A percentile compares a stretch with the other conserved stretches of the same genome.
phyloP scores from a whole-genome alignment of 305 asterid genomes.

The Solanum hybrid region DNA sequence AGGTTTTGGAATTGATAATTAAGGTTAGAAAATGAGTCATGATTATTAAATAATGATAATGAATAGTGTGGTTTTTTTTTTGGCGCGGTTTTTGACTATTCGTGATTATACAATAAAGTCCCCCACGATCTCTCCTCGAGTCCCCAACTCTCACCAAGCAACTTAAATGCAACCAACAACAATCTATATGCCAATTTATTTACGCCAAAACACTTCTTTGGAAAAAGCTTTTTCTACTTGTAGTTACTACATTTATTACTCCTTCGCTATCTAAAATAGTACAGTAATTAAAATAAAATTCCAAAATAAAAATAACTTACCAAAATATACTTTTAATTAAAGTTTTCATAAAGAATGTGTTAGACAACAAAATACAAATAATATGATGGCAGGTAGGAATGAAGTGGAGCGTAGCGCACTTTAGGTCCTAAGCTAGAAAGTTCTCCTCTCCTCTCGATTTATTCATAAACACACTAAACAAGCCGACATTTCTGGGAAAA shows the following conservation, averaged over 20 bases:
- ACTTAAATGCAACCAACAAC: background rate
- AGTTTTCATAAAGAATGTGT: background rate
- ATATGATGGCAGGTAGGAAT: background rate
- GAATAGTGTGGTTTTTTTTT: background rate
- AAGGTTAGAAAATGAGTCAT: background rate
- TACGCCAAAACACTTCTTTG: background rate
- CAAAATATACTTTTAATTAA: background rate
- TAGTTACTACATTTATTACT: background rate
- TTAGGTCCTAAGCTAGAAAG: background rate
- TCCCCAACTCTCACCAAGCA: background rate
- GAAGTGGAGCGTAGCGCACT: background rate
- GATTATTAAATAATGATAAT: background rate
- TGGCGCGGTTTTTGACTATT: background rate
- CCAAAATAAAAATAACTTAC: background rate
- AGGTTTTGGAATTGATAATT: background rate
- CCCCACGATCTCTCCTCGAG: constrained; percentile 3
- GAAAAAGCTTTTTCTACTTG: background rate
- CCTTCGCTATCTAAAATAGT: background rate
- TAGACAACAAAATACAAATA: background rate
- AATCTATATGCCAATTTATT: background rate
- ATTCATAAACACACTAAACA: background rate
- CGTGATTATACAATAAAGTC: background rate
- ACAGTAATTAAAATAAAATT: background rate
- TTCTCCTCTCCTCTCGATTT: too few species aligned
- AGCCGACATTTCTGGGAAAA: too few species aligned